Evolutionary conservation across 805 yeast species (phyloP), one percentile per base, ranked within the genome.

Genomic region (Ogataea trehalophila): DNA sequence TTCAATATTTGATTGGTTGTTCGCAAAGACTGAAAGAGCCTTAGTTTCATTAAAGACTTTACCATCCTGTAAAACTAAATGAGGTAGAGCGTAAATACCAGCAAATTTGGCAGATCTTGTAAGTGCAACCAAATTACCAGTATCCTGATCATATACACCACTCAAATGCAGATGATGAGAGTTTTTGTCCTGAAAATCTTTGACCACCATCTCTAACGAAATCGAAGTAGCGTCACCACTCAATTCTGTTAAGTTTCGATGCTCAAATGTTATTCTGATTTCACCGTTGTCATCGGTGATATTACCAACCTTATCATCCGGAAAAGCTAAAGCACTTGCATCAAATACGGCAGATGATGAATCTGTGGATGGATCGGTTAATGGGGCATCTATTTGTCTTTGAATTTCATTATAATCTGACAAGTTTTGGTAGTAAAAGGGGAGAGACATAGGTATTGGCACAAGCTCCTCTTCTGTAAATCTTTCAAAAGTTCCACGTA

Each of bases 81-180:
- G 83, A 11, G 88, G 81, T 33, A 86, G 68, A 1, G 82, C 84
- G 57, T 76, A 75, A n/a, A 72, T 46, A 7, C 89, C 83, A 44
- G 73, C 69, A 61, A 81, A 81, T 60, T 83, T 85, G 6, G 86
- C 87, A 29, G 89, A 76, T 34, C 73, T 69, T 1, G 89, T 75
- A 17, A 77, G 59, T 0, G 82, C 73, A 15, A 86, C 68, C 4
- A 86, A 61, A 44, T 85, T 71, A 0, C 95, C 95, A 1, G 79
- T 67, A 18, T 75, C 72, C 51, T 85, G 82, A 58, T 83, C 87
- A 60, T 84, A 85, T 2, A 82, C 73, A 0, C 90, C 91, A 22
- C 68, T 66, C 11, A 87, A 66, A 5, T 71, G 69, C 17, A 89
- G 54, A 1, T 62, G 59, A 58, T 82, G 81, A 46, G 68, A 71